phyloP scores from a whole-genome alignment of 441 rosid genomes.

The Croton setiger region DNA sequence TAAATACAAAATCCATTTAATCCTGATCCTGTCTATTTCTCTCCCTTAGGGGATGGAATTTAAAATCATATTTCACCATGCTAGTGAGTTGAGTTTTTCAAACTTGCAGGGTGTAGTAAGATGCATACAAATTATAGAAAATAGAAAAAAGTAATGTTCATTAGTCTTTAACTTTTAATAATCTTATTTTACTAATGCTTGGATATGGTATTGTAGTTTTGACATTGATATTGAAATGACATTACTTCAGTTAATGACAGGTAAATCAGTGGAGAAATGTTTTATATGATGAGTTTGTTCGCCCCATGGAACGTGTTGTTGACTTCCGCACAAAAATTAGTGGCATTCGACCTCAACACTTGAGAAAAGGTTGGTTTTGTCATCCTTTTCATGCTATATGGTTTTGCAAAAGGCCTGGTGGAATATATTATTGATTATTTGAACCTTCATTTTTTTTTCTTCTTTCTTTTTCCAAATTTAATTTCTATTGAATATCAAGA shows the following conservation, averaged over 20 bases:
- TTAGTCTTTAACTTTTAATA: not conserved
- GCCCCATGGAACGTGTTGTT: conserved; percentile 80
- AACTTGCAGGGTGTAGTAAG: too few species aligned
- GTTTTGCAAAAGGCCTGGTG: not conserved
- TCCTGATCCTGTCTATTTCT: not conserved
- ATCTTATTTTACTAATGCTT: not conserved
- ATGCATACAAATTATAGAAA: not conserved
- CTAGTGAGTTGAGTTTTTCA: not conserved
- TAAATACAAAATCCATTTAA: not conserved
- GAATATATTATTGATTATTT: not conserved
- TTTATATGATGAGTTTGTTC: conserved; percentile 82
- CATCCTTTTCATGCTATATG: conserved; percentile 12
- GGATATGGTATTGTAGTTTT: not conserved
- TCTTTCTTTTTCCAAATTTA: not conserved
- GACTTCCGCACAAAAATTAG: conserved; percentile 87
- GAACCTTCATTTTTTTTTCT: not conserved
- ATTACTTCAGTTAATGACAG: conserved; percentile 38
- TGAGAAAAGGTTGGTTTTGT: conserved; percentile 59
- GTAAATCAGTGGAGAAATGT: conserved; percentile 94
- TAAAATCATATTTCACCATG: not conserved
- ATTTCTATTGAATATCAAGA: not conserved
- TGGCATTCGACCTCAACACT: conserved; percentile 83
- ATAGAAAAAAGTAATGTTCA: not conserved
- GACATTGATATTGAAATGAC: not conserved
- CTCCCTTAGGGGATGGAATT: not conserved